Conservation (phyloP, 2,329 filamentous ascomycete genomes). For the Ophiostoma ulmi region DNA sequence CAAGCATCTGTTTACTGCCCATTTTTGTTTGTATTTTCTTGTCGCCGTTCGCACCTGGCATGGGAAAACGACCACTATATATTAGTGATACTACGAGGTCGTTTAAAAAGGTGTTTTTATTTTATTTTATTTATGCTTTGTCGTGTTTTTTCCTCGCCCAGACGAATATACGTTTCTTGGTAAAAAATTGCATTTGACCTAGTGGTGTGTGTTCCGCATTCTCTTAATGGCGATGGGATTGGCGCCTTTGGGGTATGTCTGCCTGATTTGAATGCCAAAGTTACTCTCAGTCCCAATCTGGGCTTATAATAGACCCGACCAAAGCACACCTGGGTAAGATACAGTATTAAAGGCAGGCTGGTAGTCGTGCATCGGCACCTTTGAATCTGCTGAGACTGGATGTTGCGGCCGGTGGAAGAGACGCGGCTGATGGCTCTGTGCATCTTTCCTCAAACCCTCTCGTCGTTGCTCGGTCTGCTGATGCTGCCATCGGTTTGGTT, state of each 20-base stretch:
- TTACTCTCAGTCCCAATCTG: background rate
- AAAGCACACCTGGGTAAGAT: background rate
- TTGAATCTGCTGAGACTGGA: background rate
- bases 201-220: background rate
- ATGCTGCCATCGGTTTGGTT: background rate
- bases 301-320: background rate
- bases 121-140: background rate
- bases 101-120: background rate
- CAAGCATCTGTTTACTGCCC: background rate
- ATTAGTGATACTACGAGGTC: background rate
- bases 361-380: background rate
- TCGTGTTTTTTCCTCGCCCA: background rate
- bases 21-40: background rate
- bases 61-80: background rate
- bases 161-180: constrained; percentile 7
- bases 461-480: background rate
- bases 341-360: background rate
- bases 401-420: background rate
- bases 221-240: background rate
- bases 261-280: background rate
- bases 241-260: background rate
- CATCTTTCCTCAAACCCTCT: background rate
- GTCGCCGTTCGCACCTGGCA: background rate
- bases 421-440: background rate
- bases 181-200: background rate